Conservation (phyloP, 305 asterid genomes). For the Rubia balearica region DNA sequence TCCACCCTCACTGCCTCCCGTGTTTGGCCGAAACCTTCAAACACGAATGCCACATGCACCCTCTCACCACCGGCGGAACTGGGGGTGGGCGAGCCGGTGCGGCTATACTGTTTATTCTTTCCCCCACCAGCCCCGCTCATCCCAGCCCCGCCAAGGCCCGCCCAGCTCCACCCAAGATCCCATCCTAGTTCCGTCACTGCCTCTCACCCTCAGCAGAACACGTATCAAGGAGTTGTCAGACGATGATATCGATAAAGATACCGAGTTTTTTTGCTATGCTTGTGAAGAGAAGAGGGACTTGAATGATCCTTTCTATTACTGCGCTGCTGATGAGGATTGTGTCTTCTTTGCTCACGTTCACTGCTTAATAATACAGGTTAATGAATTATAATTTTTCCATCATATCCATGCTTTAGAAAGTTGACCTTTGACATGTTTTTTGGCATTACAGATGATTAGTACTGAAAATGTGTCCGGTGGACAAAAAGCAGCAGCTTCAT, state of each 20-base stretch:
- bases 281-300: background rate
- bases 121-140: too few species aligned
- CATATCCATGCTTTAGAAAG: too few species aligned
- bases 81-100: too few species aligned
- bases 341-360: background rate
- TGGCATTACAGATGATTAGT: background rate
- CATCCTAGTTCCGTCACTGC: too few species aligned
- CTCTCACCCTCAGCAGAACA: background rate
- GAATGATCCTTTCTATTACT: background rate
- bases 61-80: too few species aligned
- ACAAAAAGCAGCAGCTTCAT: background rate
- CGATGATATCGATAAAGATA: background rate
- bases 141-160: too few species aligned
- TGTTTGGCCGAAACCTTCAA: background rate
- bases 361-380: background rate
- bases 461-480: background rate
- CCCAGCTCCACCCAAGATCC: too few species aligned
- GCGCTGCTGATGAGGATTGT: background rate
- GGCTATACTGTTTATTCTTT: too few species aligned
- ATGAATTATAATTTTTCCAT: background rate
- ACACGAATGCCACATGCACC: background rate
- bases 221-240: background rate
- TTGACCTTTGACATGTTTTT: background rate
- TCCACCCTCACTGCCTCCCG: background rate
- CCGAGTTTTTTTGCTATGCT: background rate